Conservation (phyloP, 1,139 yeast genomes). For the Candida frijolesensis region DNA sequence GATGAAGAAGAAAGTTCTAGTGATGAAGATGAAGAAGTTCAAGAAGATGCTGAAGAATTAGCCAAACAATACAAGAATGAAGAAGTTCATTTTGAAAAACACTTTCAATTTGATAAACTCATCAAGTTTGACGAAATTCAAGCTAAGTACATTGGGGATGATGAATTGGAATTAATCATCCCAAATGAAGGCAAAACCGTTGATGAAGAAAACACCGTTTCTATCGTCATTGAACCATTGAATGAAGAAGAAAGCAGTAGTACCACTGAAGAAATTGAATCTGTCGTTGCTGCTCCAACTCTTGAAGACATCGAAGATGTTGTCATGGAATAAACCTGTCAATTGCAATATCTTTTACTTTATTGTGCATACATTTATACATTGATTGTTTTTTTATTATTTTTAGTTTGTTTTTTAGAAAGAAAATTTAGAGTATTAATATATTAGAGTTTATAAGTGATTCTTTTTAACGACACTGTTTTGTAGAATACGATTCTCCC, state of each 20-base stretch:
- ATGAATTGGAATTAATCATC: conserved; percentile 47
- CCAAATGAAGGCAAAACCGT: conserved; percentile 38
- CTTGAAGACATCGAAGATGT: conserved; percentile 17
- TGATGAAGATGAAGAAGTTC: conserved; percentile 37
- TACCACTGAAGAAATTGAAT: conserved; percentile 23
- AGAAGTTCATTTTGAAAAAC: conserved; percentile 48
- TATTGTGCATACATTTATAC: not conserved
- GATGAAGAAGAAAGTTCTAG: conserved; percentile 22
- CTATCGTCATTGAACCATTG: conserved; percentile 27
- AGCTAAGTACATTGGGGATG: conserved; percentile 41
- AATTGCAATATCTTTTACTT: not conserved
- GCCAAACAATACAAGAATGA: conserved; percentile 43
- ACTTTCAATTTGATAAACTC: conserved; percentile 45
- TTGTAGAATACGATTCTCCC: not conserved
- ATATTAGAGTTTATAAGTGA: not conserved
- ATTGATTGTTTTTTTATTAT: conserved; percentile 1
- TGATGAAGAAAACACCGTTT: conserved; percentile 25
- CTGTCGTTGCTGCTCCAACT: conserved; percentile 13
- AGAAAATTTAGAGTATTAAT: not conserved
- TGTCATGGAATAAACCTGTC: conserved; percentile 15
- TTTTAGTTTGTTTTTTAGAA: not conserved
- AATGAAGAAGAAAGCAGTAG: conserved; percentile 22
- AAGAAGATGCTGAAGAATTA: conserved; percentile 44
- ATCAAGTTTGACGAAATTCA: conserved; percentile 42
- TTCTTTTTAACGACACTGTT: not conserved